Evolutionary conservation across 768 basidiomycete species (phyloP).

Genomic region (Chalciporus pseudorubinellus): DNA sequence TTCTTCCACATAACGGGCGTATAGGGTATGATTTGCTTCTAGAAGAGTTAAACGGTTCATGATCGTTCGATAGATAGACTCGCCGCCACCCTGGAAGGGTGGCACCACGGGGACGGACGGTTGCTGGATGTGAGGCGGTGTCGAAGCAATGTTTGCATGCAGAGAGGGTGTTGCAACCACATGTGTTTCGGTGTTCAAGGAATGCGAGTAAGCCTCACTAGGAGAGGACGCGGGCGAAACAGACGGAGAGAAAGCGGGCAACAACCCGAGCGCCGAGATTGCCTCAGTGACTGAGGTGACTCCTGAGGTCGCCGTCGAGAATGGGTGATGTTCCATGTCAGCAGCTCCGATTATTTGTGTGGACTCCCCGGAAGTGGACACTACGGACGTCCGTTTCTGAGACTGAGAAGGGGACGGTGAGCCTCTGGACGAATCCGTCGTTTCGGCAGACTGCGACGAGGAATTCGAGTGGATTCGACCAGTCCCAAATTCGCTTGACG

Average conservation of each 20-base stretch:
- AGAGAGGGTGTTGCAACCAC: background rate
- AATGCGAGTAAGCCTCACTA: slow-evolving; percentile 1
- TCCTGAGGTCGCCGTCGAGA: background rate
- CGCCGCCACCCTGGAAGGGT: slow-evolving; percentile 45
- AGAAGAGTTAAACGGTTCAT: slow-evolving; percentile 87
- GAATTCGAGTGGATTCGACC: background rate
- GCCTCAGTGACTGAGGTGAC: slow-evolving; percentile 19
- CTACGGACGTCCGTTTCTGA: background rate
- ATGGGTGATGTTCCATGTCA: background rate
- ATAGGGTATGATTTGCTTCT: slow-evolving; percentile 85
- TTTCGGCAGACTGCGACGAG: background rate
- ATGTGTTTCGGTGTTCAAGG: slow-evolving; percentile 7
- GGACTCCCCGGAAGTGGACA: background rate
- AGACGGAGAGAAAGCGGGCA: slow-evolving; percentile 6
- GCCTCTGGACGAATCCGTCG: background rate
- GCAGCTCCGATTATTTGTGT: background rate
- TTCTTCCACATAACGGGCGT: slow-evolving; percentile 84
- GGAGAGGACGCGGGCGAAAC: background rate
- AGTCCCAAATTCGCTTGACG: background rate
- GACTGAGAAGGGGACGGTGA: background rate
- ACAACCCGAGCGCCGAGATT: slow-evolving; percentile 18
- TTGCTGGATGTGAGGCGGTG: slow-evolving; percentile 1
- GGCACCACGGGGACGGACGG: slow-evolving; percentile 1
- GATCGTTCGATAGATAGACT: slow-evolving; percentile 95
- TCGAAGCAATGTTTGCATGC: slow-evolving; percentile 4